A percentile compares a stretch with the other conserved stretches of the same genome.
Conservation (phyloP, 2,329 filamentous ascomycete species). For the Venturia asperata region DNA sequence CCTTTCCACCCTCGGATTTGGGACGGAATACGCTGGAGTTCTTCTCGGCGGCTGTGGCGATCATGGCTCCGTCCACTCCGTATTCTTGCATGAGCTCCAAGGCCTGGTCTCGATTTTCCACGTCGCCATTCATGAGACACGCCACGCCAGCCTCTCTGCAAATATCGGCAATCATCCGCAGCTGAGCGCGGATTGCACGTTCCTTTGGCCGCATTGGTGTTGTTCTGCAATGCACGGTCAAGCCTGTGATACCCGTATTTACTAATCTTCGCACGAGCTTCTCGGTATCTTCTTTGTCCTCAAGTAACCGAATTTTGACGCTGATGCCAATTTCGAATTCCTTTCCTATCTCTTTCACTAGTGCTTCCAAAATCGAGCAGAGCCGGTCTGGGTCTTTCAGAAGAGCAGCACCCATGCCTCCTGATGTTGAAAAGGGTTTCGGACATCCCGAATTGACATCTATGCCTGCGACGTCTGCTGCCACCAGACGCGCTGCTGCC, state of each 20-base stretch:
- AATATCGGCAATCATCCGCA: constrained; percentile 73
- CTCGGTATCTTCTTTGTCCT: constrained; percentile 68
- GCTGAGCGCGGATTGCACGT: constrained; percentile 74
- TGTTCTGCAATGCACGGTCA: constrained; percentile 93
- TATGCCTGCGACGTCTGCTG: constrained; percentile 82
- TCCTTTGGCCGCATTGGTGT: constrained; percentile 92
- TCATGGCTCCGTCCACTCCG: constrained; percentile 93
- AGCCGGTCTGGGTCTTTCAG: constrained; percentile 78
- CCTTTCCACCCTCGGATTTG: constrained; percentile 59
- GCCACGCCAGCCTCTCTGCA: constrained; percentile 82
- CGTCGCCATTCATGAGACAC: constrained; percentile 93
- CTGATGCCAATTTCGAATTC: constrained; percentile 86
- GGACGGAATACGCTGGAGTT: constrained; percentile 83
- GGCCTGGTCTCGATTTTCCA: constrained; percentile 66
- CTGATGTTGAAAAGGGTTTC: constrained; percentile 88
- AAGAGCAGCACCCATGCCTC: constrained; percentile 92
- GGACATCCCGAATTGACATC: constrained; percentile 98
- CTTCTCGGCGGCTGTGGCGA: constrained; percentile 83
- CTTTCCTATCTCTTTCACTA: constrained; percentile 70
- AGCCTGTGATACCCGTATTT: constrained; percentile 79
- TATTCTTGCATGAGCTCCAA: constrained; percentile 65
- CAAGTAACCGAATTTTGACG: constrained; percentile 89
- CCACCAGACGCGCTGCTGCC: constrained; percentile 74
- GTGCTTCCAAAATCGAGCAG: constrained; percentile 70
- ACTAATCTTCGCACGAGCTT: constrained; percentile 70